Evolutionary conservation across 345 rosid genomes (phyloP).

Genomic region (Linum tenue): DNA sequence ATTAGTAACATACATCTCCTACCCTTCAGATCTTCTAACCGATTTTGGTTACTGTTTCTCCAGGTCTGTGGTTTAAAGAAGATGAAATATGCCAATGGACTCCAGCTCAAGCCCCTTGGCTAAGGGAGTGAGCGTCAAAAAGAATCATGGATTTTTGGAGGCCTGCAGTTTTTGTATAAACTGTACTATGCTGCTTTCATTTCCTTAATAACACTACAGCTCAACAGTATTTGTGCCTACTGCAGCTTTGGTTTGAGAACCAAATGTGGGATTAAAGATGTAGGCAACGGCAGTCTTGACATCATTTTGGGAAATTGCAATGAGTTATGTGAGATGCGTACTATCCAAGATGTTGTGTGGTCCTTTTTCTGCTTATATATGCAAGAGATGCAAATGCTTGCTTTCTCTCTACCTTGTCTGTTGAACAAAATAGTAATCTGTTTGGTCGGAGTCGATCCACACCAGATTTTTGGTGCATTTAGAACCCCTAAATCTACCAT

Average conservation of each 20-base stretch:
- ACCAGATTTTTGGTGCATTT: too few species aligned
- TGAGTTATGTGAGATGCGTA: too few species aligned
- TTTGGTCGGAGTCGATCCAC: too few species aligned
- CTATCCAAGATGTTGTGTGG: too few species aligned
- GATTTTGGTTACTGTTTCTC: conserved; percentile 10
- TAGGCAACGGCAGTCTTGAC: not conserved
- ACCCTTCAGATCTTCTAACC: not conserved
- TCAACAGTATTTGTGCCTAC: conserved; percentile 4
- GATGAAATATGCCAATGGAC: conserved; percentile 80
- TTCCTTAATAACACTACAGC: not conserved
- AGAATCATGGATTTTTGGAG: conserved; percentile 1
- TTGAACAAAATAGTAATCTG: too few species aligned
- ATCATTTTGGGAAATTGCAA: too few species aligned
- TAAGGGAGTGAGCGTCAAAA: conserved; percentile 41
- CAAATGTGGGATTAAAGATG: not conserved
- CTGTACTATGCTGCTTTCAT: not conserved
- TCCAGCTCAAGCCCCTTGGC: conserved; percentile 68
- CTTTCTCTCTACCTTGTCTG: not conserved
- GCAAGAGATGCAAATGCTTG: too few species aligned
- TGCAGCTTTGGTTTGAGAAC: conserved; percentile 8
- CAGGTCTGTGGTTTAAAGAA: conserved; percentile 89
- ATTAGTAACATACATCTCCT: not conserved
- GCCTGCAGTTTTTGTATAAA: conserved; percentile 8
- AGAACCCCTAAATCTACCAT: too few species aligned
- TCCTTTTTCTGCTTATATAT: too few species aligned